Evolutionary conservation across 1,284 basidiomycete species (phyloP).

Genomic region (Pascua guehoae): DNA sequence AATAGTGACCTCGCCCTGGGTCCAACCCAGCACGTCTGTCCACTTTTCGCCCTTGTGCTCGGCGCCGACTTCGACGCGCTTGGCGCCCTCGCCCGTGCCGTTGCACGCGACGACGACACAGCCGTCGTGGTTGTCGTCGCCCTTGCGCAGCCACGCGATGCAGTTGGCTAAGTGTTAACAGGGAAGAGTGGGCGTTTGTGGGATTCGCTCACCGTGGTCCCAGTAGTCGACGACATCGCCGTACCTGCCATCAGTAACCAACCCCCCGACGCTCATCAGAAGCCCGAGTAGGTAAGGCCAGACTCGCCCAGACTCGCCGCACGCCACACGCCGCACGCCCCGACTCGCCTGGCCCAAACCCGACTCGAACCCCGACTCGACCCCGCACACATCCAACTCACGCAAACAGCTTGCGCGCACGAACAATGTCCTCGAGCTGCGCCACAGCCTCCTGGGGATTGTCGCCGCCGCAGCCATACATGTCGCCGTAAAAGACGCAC

Average conservation of each 20-base stretch:
- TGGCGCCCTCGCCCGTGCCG: slow-evolving; percentile 47
- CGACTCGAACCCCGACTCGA: too few relatives aligned
- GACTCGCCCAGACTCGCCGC: too few relatives aligned
- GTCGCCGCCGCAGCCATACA: slow-evolving; percentile 57
- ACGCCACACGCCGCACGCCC: too few relatives aligned
- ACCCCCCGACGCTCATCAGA: too few relatives aligned
- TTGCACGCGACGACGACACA: slow-evolving; percentile 52
- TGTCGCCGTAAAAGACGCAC: slow-evolving; percentile 89
- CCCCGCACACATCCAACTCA: too few relatives aligned
- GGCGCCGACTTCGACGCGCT: slow-evolving; percentile 55
- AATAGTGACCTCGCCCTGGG: slow-evolving; percentile 54
- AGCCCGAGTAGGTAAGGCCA: too few relatives aligned
- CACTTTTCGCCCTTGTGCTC: slow-evolving; percentile 57
- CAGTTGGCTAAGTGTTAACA: slow-evolving; percentile 38
- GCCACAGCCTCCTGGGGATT: slow-evolving; percentile 51
- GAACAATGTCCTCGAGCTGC: slow-evolving; percentile 55
- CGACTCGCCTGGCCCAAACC: too few relatives aligned
- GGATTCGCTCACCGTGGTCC: slow-evolving; percentile 52
- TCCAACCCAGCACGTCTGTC: slow-evolving; percentile 59
- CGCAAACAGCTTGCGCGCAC: slow-evolving; percentile 54
- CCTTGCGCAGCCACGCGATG: slow-evolving; percentile 55
- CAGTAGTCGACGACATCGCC: slow-evolving; percentile 55
- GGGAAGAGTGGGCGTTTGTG: background rate
- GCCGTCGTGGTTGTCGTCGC: slow-evolving; percentile 54
- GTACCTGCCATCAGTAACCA: slow-evolving; percentile 33